Base-by-base conservation (phyloP, 495 filamentous ascomycete genomes). In the Aspergillus coremiiformis region DNA sequence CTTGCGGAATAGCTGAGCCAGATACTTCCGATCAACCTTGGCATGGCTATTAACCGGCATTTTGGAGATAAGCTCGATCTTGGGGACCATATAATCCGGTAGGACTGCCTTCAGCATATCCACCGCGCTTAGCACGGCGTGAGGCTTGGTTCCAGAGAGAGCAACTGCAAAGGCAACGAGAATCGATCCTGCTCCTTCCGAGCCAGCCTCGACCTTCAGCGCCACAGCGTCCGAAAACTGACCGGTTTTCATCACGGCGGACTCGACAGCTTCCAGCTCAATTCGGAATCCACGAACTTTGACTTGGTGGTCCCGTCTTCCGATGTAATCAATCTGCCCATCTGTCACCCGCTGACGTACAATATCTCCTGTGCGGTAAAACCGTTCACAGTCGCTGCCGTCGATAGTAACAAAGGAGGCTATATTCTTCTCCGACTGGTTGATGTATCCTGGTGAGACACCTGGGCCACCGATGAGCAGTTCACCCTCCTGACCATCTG, bases 401-500 rank as follows among this genome's bases (percentile, higher is more conserved):
- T 51, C 67, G 19, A 45, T 63, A 0, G 56, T 45, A 24, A 78
- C 58, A 44, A 75, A 78, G 2, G 61, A 44, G 3, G 52, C 45
- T 6, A 41, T 37, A 10, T 71, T 75, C 42, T 66, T 65, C 3
- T 59, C 57, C 0, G 54, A 47, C n/a, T 71, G 57, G 32, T 70
- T 56, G 3, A 76, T 46, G 49, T 79, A 80, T 1, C 67, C 72
- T 15, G 57, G 51, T 2, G 60, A 68, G 10, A 79, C 55, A 7
- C 67, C 55, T 4, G 68, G 66, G 0, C 77, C 74, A 52, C 75
- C 67, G n/a, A 79, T 55, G 2, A 72, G 48, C 14, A 80, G 49
- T 52, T 79, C 77, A 3, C 75, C 76, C 5, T 69, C 55, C 2
- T 53, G 57, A 14, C 77, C 77, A 21, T 77, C 55, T n/a, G 75